Evolutionary conservation across 2,329 filamentous ascomycete species (phyloP), one percentile per base, ranked within the genome.

Genomic region (Hypocrella siamensis): DNA sequence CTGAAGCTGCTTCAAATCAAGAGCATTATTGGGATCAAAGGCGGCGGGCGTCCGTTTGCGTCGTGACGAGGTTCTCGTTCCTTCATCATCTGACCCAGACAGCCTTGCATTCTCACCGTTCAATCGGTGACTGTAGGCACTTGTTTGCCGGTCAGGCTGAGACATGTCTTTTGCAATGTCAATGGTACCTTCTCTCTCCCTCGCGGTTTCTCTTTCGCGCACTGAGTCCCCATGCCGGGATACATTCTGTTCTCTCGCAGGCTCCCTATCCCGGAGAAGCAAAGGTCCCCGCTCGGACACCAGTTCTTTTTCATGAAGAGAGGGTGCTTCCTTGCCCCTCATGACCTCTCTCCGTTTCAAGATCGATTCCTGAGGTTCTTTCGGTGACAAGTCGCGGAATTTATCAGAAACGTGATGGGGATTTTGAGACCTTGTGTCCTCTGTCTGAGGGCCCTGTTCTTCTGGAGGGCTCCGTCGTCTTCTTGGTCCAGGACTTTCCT

Each of bases 1-100:
- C 41, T 67, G 66, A 26, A 70, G 47, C 8, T 61, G 59, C 34
- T 54, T 57, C 12, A 73, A 40, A 12, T 63, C 62, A 19, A 55
- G 57, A 3, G 65, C 56, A 39, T 73, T 61, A 18, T 63, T 71
- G 5, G 67, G 67, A 35, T 69, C 56, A 37, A 73, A 73, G 2
- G 52, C 53, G 26, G 50, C 47, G 1, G 61, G 53, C 22, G 49
- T 42, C 12, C 53, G 54, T 17, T 44, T 44, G 6, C 57, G 56
- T 26, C 63, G 57, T 14, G 52, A 50, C 7, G 48, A 37, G 30
- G 49, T 46, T 33, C 54, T 57, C n/a, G 43, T 48, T 24, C 61
- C 53, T 17, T 63, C 58, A 0, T 63, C 64, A 34, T 54, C 49
- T 4, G 63, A 47, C 39, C 55, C 33, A 35, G 54, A 31, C 11